Evolutionary conservation across 148 eudicot species (phyloP), one percentile per base, ranked within the genome.

Genomic region (Bassia scoparia): DNA sequence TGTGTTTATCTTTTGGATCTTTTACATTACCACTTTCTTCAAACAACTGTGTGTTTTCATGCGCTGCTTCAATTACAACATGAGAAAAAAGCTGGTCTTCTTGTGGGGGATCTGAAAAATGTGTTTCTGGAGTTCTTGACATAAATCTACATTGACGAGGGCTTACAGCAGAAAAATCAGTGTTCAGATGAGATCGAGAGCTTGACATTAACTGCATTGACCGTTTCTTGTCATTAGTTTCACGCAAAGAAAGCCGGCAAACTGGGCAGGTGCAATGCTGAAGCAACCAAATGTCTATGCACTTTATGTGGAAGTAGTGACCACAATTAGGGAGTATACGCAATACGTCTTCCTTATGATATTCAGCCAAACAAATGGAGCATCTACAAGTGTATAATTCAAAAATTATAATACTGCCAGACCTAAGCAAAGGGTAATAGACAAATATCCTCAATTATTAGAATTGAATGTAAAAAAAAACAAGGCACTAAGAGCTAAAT

Each of bases 191-290:
- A 61, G 88, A 80, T 61, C 92, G 81, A 60, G 92, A 84, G 66
- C 97, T 86, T 77, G 87, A 83, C 79, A 91, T 59, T 5, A 92
- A 88, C 65, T 86, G 97, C 92, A 89, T 84, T 35, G 82, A 81
- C 58, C 91, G 82, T 76, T 88, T 88, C 77, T 84, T 89, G 73
- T 88, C 93, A 67, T 79, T 79, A 31, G 75, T 59, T 34, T 88
- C 98, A 4, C 95, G 92, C 68, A 93, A 78, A 0, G 98, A 93
- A 37, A 90, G 74, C 21, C 98, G 86, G 61, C 98, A 93, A 60
- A 93, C 90, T 5, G 98, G 98, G 62, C 98, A 93, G 54, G 98
- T 93, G 67, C 89, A 87, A 72, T 90, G 90, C 72, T 90, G 94
- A 48, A 86, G 88, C 48, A 93, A 84, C 98, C 98, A 93, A 72